Base-by-base conservation (phyloP, 345 rosid genomes). In the Eucalyptus paniculata region DNA sequence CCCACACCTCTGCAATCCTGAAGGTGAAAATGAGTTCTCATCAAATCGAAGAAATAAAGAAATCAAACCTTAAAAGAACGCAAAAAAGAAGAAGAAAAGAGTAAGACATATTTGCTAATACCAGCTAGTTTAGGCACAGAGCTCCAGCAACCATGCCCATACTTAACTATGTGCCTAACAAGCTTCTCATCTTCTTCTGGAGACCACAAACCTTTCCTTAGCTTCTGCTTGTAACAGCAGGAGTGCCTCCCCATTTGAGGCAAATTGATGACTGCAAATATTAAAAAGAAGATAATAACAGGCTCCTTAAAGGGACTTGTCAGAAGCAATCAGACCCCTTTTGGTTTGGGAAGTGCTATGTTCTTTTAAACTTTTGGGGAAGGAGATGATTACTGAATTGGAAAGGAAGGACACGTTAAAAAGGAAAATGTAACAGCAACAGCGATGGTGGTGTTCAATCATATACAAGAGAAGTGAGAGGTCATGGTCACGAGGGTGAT, bases 91-190 rank as follows among this genome's bases (percentile, higher is more conserved):
- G 8, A 77, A 51, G 11, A 16, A 30, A 30, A 8, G 47, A 82
- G 53, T 24, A 40, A 8, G 87, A 37, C 23, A 32, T 21, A 28
- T n/a, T 34, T 50, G 67, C 50, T 32, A 69, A 26, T 51, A 90
- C 91, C 91, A 15, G 91, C 91, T 5, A 88, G 91, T 51, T 90
- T 90, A 51, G 91, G 91, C 50, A 90, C 91, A n/a, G 91, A 86
- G 87, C 91, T 90, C 91, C 91, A 90, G 88, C 90, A 90, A 42
- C 90, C 91, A 88, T 90, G 91, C 37, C 90, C 91, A 40, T 90
- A 87, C 54, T 30, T 45, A 83, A 83, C 19, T 56, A 90, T 88
- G 15, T 88, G 87, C n/a, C 58, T 88, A 40, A 72, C 62, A 49
- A 90, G 91, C 87, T 90, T 90, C 83, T 90, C 90, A 69, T 90